These are phyloP conservation scores for Colletotrichum liriopes DNA, from an alignment of 2,329 filamentous ascomycete genomes.

Conservation along the genomic window DNA sequence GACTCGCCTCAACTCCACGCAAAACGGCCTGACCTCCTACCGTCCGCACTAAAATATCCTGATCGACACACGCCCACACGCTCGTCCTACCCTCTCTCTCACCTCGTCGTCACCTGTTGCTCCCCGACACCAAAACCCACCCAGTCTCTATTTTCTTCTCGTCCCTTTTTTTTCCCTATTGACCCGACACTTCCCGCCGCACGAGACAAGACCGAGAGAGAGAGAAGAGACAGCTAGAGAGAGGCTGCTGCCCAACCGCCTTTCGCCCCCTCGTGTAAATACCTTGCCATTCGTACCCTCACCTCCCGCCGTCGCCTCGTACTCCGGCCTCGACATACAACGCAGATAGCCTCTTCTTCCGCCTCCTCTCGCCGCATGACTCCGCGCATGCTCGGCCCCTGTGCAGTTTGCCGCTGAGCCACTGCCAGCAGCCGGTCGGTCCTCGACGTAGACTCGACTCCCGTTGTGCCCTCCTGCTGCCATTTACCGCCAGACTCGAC, in stretches of 20 bases:
- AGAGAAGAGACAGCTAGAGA: background rate
- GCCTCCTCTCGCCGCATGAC: constrained; percentile 22
- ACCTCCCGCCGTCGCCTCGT: constrained; percentile 4
- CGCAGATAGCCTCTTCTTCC: background rate
- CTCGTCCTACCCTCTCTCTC: background rate
- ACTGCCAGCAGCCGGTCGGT: constrained; percentile 33
- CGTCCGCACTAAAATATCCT: constrained; percentile 9
- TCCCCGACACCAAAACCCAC: constrained; percentile 12
- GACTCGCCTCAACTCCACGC: background rate
- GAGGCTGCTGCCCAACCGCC: constrained; percentile 16
- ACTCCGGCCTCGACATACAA: background rate
- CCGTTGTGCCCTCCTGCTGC: background rate
- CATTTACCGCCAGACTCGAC: constrained; percentile 19
- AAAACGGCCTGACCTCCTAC: background rate
- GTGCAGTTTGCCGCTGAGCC: constrained; percentile 39
- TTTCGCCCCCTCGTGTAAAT: background rate
- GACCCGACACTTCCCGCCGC: constrained; percentile 8
- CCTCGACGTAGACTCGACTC: background rate
- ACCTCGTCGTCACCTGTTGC: constrained; percentile 11
- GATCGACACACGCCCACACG: constrained; percentile 9
- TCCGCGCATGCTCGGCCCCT: constrained; percentile 33
- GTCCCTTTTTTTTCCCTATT: background rate
- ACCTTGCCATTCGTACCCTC: constrained; percentile 9
- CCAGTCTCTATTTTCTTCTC: background rate
- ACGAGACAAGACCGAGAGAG: background rate